Conservation (phyloP, 495 filamentous ascomycete genomes). For the Tetracladium marchalianum region DNA sequence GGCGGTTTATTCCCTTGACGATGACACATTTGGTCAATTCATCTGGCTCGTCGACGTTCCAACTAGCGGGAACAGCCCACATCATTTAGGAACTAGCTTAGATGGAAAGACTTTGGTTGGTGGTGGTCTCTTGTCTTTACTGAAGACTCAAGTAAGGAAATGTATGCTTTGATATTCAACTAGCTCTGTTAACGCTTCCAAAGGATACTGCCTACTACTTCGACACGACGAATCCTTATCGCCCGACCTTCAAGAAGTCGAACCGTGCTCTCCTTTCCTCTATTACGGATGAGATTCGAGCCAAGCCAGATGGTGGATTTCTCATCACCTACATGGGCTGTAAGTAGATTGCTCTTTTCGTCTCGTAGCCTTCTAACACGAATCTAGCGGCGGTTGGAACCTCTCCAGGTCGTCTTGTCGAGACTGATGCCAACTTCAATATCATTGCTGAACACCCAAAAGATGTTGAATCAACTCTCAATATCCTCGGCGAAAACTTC, state of each 20-base stretch:
- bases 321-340: slow-evolving; percentile 51
- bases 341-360: not conserved
- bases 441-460: slow-evolving; percentile 54
- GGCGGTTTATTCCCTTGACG: slow-evolving; percentile 49
- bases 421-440: slow-evolving; percentile 48
- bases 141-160: slow-evolving; percentile 38
- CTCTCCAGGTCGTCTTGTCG: slow-evolving; percentile 47
- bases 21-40: slow-evolving; percentile 52
- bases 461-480: slow-evolving; percentile 36
- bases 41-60: slow-evolving; percentile 50
- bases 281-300: slow-evolving; percentile 53
- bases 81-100: slow-evolving; percentile 45
- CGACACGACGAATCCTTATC: slow-evolving; percentile 46
- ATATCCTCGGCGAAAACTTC: slow-evolving; percentile 50
- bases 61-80: slow-evolving; percentile 49
- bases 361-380: slow-evolving; percentile 4
- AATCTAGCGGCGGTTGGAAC: slow-evolving; percentile 39
- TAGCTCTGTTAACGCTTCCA: slow-evolving; percentile 1
- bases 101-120: slow-evolving; percentile 53
- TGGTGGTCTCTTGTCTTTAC: slow-evolving; percentile 48
- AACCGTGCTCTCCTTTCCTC: slow-evolving; percentile 46
- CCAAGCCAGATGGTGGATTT: slow-evolving; percentile 55
- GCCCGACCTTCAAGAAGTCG: slow-evolving; percentile 46
- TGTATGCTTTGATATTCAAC: slow-evolving; percentile 7
- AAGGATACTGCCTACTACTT: slow-evolving; percentile 55